A percentile compares a stretch with the other conserved stretches of the same genome.
Conservation (phyloP, 1,284 basidiomycete genomes). For the Ceratobasidium sp. region DNA sequence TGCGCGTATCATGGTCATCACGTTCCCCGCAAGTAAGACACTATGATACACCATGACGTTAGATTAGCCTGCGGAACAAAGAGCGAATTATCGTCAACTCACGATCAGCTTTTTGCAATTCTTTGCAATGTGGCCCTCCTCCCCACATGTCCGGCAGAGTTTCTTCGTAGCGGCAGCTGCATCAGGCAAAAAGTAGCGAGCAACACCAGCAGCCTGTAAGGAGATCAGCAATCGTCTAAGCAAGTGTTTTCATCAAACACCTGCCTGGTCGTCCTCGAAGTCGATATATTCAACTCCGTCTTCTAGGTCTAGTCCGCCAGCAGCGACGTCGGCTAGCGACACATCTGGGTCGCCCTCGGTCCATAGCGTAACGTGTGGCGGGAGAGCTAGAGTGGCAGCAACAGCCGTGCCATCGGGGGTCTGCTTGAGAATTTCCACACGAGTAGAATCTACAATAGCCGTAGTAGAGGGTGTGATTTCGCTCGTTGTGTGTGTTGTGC, state of each 20-base stretch:
- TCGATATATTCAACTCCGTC: constrained; percentile 30
- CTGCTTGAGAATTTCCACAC: neutral
- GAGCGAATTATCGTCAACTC: neutral
- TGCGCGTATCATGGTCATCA: constrained; percentile 39
- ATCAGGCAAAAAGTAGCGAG: constrained; percentile 22
- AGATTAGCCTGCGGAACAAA: neutral
- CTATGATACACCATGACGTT: constrained; percentile 9
- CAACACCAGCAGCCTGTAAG: constrained; percentile 17
- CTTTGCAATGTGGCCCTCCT: constrained; percentile 36
- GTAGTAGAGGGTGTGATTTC: neutral
- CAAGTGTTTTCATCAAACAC: neutral
- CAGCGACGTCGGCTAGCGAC: constrained; percentile 10
- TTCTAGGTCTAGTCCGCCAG: neutral
- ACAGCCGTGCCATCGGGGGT: neutral
- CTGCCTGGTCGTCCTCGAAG: constrained; percentile 25
- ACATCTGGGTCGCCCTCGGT: constrained; percentile 12
- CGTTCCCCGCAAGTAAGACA: constrained; percentile 37
- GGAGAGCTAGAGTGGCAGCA: neutral
- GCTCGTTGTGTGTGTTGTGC: neutral
- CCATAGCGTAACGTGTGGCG: constrained; percentile 28
- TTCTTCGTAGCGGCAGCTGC: neutral
- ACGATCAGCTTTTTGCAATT: constrained; percentile 40
- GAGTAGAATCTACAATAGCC: neutral
- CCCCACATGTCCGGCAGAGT: constrained; percentile 37
- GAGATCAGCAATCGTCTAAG: neutral